Evolutionary conservation across 805 yeast species (phyloP).

Genomic region (Candida orba): DNA sequence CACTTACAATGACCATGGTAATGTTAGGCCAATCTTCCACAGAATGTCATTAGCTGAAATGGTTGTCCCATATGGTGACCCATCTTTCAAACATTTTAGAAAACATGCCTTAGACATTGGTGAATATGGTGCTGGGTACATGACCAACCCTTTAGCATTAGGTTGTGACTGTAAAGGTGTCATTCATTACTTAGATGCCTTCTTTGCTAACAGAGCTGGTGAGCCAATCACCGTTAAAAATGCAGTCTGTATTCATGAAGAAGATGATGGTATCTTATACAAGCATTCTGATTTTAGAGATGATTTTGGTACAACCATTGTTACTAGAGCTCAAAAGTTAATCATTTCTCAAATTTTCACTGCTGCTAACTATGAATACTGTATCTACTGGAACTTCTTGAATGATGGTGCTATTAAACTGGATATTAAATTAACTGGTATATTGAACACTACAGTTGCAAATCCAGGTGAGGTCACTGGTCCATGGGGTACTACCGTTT

Average conservation of each 20-base stretch:
- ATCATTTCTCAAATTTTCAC: conserved; percentile 77
- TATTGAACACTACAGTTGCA: conserved; percentile 64
- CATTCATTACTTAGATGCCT: conserved; percentile 78
- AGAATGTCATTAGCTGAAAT: conserved; percentile 72
- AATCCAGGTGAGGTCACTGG: conserved; percentile 59
- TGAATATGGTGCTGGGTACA: conserved; percentile 82
- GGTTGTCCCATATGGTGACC: conserved; percentile 82
- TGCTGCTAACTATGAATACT: conserved; percentile 82
- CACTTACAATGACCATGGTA: conserved; percentile 68
- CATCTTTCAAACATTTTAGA: conserved; percentile 75
- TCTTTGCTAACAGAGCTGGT: conserved; percentile 60
- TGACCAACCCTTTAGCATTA: conserved; percentile 70
- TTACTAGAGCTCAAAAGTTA: conserved; percentile 68
- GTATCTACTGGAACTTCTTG: conserved; percentile 75
- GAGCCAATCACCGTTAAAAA: conserved; percentile 64
- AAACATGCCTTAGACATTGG: conserved; percentile 85
- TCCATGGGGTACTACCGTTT: conserved; percentile 77
- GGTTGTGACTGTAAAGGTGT: conserved; percentile 88
- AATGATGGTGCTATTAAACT: conserved; percentile 80
- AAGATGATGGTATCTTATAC: conserved; percentile 72
- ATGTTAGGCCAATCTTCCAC: conserved; percentile 67
- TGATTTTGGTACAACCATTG: conserved; percentile 64
- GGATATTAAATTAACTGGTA: conserved; percentile 77
- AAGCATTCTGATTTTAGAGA: conserved; percentile 85
- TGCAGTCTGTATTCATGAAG: conserved; percentile 81